Base-by-base conservation (phyloP, 371 early-diverging fungal species). In the Antonospora locustae region DNA sequence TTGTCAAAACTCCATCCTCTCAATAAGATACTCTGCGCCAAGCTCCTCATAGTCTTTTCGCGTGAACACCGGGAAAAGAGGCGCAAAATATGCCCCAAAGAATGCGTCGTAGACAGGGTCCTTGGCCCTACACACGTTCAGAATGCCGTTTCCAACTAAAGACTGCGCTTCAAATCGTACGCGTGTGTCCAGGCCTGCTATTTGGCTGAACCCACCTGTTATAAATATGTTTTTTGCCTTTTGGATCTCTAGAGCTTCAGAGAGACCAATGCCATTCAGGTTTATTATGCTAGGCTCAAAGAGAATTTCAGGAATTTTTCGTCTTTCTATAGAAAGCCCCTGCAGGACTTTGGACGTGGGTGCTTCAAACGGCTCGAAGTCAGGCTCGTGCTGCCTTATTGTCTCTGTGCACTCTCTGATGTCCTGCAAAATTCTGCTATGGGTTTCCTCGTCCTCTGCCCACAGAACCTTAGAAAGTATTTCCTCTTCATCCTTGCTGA, bases 171-270 rank as follows among this genome's bases (percentile, higher is more conserved):
- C 72, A 17, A 38, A 55, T 27, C 50, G 19, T 25, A 75, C 47
- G 47, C 75, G 54, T 46, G 64, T 63, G 34, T 63, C 58, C 4
- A 75, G 27, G 4, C 61, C 66, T 48, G 49, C 19, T 23, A 75
- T 67, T 44, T 55, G 41, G 24, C 66, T 65, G 50, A 75, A 72
- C n/a, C 75, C 75, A 22, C 75, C 75, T 34, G 67, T 67, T 6
- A 75, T 16, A 28, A 75, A 66, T 9, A 72, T 54, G 30, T 72
- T 65, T 30, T 55, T 34, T 22, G 55, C 44, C 19, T 44, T n/a
- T 12, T 56, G 51, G 23, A 46, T 36, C 29, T 70, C 65, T 28
- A 74, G 48, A 34, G 61, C 63, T 43, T 75, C 75, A 24, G 57
- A 44, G 1, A 75, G 17, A 2, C 75, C 75, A 54, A 66, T 63